Conservation (phyloP, 2,329 filamentous ascomycete species). For the Colletotrichum theobromicola region DNA sequence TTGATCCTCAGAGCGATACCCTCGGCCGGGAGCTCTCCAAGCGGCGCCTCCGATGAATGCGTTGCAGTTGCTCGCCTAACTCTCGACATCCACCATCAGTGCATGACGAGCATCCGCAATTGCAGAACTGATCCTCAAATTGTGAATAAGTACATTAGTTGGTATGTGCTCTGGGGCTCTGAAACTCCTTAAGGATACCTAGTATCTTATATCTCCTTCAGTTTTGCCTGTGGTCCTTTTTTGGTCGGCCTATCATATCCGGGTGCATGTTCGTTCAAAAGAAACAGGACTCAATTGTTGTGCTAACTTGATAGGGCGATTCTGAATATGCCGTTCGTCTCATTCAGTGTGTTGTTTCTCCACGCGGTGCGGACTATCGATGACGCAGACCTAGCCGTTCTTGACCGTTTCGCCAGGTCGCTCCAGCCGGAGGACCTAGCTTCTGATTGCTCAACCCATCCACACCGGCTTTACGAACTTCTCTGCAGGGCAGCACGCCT, state of each 20-base stretch:
- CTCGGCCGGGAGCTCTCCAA: neutral
- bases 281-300: neutral
- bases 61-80: constrained; percentile 35
- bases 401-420: constrained; percentile 37
- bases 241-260: neutral
- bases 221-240: neutral
- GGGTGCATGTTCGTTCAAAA: neutral
- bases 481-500: constrained; percentile 36
- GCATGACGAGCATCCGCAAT: constrained; percentile 28
- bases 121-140: constrained; percentile 30
- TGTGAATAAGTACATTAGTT: constrained; percentile 39
- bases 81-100: constrained; percentile 37
- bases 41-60: constrained; percentile 30
- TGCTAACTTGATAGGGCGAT: constrained; percentile 32
- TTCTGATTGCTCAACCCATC: constrained; percentile 29
- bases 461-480: constrained; percentile 36
- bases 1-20: constrained; percentile 35
- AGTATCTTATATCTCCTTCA: neutral
- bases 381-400: constrained; percentile 23
- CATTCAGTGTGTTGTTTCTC: constrained; percentile 41
- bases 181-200: no score
- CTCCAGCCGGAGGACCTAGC: constrained; percentile 25
- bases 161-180: no score
- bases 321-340: constrained; percentile 38
- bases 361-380: constrained; percentile 31